Base-by-base conservation (phyloP, 306 rosid species). In the Acacia crassicarpa region DNA sequence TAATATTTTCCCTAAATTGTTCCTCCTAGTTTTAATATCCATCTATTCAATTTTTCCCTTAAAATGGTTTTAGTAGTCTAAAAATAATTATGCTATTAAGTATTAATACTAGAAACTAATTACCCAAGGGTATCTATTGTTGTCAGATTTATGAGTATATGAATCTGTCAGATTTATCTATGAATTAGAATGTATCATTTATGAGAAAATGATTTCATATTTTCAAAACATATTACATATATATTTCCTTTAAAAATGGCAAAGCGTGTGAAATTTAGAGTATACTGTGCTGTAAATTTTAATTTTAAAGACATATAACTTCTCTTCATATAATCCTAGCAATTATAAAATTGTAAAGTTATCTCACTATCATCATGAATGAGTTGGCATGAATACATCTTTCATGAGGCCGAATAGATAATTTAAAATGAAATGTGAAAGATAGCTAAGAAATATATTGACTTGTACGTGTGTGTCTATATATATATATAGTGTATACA, bases 341-440 rank as follows among this genome's bases (percentile, higher is more conserved):
- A 67, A 20, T n/a, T 35, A 41, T 40, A 38, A 3, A 19, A 19
- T 35, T 9, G 2, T 38, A 19, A 8, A 62, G 81, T 67, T 78
- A 20, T 78, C 45, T 66, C 74, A 49, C 51, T 48, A 48, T 66
- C 75, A 4, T 20, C 75, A 78, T 78, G 38, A 48, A 48, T 48
- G 53, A 12, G 4, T 56, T 12, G 33, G 38, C 67, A 2, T 35
- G 14, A 49, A 48, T 25, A 2, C 25, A 4, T 63, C 19, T 33
- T 58, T 32, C 49, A 32, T 7, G 74, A 14, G n/a, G 51, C 75
- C 81, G 66, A 48, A 77, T 30, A 2, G 14, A 20, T 7, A 33
- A 25, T 35, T 66, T 7, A 10, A 32, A 66, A 66, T 16, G 0
- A 66, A 66, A 33, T 33, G 71, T 14, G 43, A 12, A 6, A 14